Percentiles rank a stretch among this genome's conserved stretches.
Evolutionary conservation across 331 rosid genomes (phyloP).

Genomic region (Quercus phellos): DNA sequence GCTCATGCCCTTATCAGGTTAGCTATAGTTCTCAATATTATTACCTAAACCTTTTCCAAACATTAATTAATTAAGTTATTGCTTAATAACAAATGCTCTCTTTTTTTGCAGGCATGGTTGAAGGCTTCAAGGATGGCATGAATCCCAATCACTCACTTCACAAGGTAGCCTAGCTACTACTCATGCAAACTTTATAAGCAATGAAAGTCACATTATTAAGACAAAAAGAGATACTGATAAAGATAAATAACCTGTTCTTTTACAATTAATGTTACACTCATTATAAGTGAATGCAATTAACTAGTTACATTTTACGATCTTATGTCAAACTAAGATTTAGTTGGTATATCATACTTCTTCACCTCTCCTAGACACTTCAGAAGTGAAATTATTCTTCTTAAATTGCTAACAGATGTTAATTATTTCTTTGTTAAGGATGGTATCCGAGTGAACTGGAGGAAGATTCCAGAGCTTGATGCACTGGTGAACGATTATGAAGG

Average conservation of each 20-base stretch:
- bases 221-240: background rate
- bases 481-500: conserved; percentile 64
- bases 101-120: conserved; percentile 35
- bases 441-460: conserved; percentile 43
- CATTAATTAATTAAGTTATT: background rate
- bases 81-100: background rate
- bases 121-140: conserved; percentile 47
- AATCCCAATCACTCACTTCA: conserved; percentile 26
- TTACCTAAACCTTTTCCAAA: background rate
- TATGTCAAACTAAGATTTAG: too few relatives aligned
- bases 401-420: background rate
- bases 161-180: conserved; percentile 35
- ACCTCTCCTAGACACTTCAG: too few relatives aligned
- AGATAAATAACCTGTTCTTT: background rate
- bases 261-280: too few relatives aligned
- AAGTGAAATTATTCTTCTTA: background rate
- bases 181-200: background rate
- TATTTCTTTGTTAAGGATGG: conserved; percentile 27
- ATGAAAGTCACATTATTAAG: background rate
- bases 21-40: background rate
- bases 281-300: too few relatives aligned
- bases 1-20: conserved; percentile 53
- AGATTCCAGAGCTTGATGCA: conserved; percentile 37
- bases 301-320: too few relatives aligned
- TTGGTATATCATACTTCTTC: background rate